These are phyloP conservation scores for Chlamydomonas schloesseri DNA, from an alignment of 139 green algal species.

Conservation along the genomic window DNA sequence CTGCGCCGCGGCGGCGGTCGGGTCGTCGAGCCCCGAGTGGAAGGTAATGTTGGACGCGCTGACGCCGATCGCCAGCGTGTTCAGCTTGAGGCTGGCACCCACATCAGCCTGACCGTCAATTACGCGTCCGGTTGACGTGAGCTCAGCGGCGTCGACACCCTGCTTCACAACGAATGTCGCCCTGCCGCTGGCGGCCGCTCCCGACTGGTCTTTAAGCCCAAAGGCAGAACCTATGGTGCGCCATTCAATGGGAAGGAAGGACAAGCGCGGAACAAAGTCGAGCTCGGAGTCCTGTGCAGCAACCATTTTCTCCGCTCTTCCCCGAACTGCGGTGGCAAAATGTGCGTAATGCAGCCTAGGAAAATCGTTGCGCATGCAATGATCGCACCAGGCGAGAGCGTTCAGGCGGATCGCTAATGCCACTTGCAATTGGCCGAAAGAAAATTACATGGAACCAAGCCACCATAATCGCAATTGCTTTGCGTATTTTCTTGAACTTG, in stretches of 20 bases:
- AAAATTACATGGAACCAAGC: too few relatives aligned
- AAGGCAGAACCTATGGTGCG: slow-evolving; percentile 52
- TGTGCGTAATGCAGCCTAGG: too few relatives aligned
- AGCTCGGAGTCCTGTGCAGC: slow-evolving; percentile 50
- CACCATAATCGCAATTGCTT: too few relatives aligned
- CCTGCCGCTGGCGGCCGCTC: slow-evolving; percentile 41
- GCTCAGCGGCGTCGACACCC: slow-evolving; percentile 56
- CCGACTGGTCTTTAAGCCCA: slow-evolving; percentile 24
- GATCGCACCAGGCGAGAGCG: too few relatives aligned
- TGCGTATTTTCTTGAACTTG: too few relatives aligned
- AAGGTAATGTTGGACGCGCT: slow-evolving; percentile 56
- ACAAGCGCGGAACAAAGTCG: slow-evolving; percentile 55
- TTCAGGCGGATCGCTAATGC: too few relatives aligned
- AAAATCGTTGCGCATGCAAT: too few relatives aligned
- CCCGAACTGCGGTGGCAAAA: too few relatives aligned
- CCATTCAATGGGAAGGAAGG: slow-evolving; percentile 57
- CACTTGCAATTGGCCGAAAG: too few relatives aligned
- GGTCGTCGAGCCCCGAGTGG: slow-evolving; percentile 51
- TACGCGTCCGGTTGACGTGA: slow-evolving; percentile 38
- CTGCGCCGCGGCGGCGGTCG: slow-evolving; percentile 36
- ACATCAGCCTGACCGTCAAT: slow-evolving; percentile 53
- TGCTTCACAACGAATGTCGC: slow-evolving; percentile 58
- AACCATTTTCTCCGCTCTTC: slow-evolving; percentile 21
- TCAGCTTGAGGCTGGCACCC: slow-evolving; percentile 49
- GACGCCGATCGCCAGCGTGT: slow-evolving; percentile 51